phyloP scores from a whole-genome alignment of 257 asterid genomes.

The Lithospermum erythrorhizon region DNA sequence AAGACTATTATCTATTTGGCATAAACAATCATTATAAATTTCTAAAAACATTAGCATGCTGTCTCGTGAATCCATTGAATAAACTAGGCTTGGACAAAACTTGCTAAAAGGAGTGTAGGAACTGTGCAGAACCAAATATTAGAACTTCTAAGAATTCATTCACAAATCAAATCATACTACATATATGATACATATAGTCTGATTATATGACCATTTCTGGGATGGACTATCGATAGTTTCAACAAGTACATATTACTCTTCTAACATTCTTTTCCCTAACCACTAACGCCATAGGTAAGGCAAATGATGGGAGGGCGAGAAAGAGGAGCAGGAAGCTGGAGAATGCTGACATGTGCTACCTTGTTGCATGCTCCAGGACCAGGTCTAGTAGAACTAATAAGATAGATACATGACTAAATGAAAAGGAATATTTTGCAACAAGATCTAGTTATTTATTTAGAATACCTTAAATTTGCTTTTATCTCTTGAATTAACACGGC shows the following conservation, averaged over 20 bases:
- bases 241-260: too few relatives aligned
- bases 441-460: not conserved
- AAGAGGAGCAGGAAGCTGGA: too few relatives aligned
- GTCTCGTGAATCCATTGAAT: not conserved
- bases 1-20: not conserved
- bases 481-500: slow-evolving; percentile 73
- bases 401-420: not conserved
- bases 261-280: too few relatives aligned
- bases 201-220: too few relatives aligned
- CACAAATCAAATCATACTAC: not conserved
- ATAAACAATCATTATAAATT: not conserved
- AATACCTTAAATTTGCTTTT: slow-evolving; percentile 91
- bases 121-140: not conserved
- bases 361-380: not conserved
- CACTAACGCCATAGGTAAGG: too few relatives aligned
- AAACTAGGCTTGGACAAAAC: not conserved
- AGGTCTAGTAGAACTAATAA: not conserved
- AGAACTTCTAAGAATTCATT: not conserved
- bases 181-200: too few relatives aligned
- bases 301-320: too few relatives aligned
- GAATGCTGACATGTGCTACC: not conserved
- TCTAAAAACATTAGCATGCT: not conserved
- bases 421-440: not conserved
- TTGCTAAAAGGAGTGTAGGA: not conserved
- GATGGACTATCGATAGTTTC: too few relatives aligned